Evolutionary conservation across 371 early-diverging fungal species (phyloP).

Genomic region (Choanephora cucurbitarum): DNA sequence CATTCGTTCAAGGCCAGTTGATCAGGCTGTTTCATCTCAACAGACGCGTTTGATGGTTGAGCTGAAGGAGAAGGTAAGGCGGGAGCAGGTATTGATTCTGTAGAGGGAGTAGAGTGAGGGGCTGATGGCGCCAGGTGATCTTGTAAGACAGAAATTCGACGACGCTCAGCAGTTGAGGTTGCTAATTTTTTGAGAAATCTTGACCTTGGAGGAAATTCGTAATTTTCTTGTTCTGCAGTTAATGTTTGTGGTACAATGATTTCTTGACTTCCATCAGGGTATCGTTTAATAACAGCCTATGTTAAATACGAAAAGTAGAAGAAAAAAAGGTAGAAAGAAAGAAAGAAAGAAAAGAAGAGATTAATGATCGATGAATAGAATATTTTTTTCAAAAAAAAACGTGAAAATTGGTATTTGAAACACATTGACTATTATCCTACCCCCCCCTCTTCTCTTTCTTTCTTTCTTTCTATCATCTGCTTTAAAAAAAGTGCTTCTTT

Average conservation of each 20-base stretch:
- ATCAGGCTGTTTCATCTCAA: slow-evolving; percentile 28
- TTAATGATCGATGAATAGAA: neutral
- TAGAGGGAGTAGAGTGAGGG: neutral
- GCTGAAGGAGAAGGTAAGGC: neutral
- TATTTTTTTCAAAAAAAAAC: neutral
- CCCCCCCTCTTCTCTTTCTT: neutral
- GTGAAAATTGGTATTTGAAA: slow-evolving; percentile 16
- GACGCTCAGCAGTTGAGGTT: slow-evolving; percentile 25
- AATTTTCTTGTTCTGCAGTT: slow-evolving; percentile 49
- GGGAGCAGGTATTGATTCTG: slow-evolving; percentile 5
- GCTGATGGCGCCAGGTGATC: slow-evolving; percentile 10
- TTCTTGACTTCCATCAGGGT: slow-evolving; percentile 47
- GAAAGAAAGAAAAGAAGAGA: neutral
- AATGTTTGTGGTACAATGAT: slow-evolving; percentile 49
- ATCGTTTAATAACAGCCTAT: slow-evolving; percentile 41
- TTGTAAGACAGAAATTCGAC: slow-evolving; percentile 24
- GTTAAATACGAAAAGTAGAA: neutral
- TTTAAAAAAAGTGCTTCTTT: neutral
- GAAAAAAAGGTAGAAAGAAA: slow-evolving; percentile 4
- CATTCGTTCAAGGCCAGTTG: slow-evolving; percentile 37
- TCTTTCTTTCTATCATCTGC: neutral
- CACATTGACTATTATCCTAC: slow-evolving; percentile 1
- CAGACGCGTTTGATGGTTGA: neutral
- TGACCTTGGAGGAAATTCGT: slow-evolving; percentile 52
- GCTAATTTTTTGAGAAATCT: slow-evolving; percentile 43